Evolutionary conservation across 2,329 filamentous ascomycete genomes (phyloP).

Genomic region (Exophiala calicioides): DNA sequence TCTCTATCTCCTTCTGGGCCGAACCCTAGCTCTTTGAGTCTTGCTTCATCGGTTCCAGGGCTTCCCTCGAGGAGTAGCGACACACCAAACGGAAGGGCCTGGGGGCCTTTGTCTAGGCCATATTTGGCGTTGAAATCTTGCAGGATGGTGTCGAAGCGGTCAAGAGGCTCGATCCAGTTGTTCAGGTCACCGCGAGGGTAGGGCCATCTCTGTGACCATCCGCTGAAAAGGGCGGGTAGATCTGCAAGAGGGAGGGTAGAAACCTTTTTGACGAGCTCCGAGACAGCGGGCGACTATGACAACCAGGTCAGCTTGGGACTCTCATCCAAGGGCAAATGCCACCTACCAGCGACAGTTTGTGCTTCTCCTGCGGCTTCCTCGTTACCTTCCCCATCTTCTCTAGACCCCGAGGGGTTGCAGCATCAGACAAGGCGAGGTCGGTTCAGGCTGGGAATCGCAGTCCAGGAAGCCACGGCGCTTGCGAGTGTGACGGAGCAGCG

Average conservation of each 20-base stretch:
- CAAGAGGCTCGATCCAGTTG: constrained; percentile 94
- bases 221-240: constrained; percentile 72
- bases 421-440: constrained; percentile 20
- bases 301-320: constrained; percentile 31
- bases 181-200: constrained; percentile 95
- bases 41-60: constrained; percentile 41
- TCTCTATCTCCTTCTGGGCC: constrained; percentile 74
- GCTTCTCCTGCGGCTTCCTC: constrained; percentile 54
- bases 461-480: not conserved
- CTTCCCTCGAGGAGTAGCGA: constrained; percentile 64
- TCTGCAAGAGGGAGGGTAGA: constrained; percentile 70
- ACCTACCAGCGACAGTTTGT: constrained; percentile 54
- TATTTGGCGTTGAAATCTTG: constrained; percentile 81
- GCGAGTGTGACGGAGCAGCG: not conserved
- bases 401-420: constrained; percentile 21
- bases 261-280: constrained; percentile 73
- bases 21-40: constrained; percentile 64
- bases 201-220: constrained; percentile 87
- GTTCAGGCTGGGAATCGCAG: constrained; percentile 14
- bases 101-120: constrained; percentile 75
- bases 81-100: constrained; percentile 72
- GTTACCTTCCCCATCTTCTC: constrained; percentile 54
- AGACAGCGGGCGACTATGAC: constrained; percentile 78
- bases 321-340: constrained; percentile 20
- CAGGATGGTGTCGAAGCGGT: constrained; percentile 87